Conservation (phyloP, 768 basidiomycete genomes). For the Amanita exitialis region DNA sequence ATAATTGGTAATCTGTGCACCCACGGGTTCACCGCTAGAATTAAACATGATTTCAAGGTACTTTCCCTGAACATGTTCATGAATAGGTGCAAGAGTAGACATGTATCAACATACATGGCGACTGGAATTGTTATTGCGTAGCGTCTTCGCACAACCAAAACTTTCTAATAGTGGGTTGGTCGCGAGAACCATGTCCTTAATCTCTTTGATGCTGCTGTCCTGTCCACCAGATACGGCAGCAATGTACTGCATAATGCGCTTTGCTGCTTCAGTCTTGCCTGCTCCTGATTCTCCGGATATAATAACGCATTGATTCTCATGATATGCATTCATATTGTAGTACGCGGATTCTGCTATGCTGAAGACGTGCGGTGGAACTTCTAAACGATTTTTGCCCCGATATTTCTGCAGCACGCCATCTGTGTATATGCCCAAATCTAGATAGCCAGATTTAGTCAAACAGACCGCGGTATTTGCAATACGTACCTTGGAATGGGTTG, state of each 20-base stretch:
- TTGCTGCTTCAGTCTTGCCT: conserved; percentile 98
- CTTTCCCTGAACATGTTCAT: conserved; percentile 61
- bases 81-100: conserved; percentile 9
- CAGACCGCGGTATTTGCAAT: background rate
- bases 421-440: conserved; percentile 97
- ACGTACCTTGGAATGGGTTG: conserved; percentile 88
- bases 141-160: conserved; percentile 97
- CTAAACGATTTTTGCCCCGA: conserved; percentile 94
- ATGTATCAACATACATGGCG: conserved; percentile 65
- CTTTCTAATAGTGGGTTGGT: conserved; percentile 96
- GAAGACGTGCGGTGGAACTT: conserved; percentile 97
- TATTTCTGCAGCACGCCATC: conserved; percentile 79
- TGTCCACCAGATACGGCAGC: conserved; percentile 89
- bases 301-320: conserved; percentile 99
- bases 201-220: conserved; percentile 89
- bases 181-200: conserved; percentile 99
- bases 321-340: conserved; percentile 99
- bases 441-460: background rate
- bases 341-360: conserved; percentile 94
- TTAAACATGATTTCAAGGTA: conserved; percentile 99
- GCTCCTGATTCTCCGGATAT: conserved; percentile 99
- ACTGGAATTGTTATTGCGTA: conserved; percentile 98
- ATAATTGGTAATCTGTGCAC: conserved; percentile 98
- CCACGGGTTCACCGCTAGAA: conserved; percentile 81
- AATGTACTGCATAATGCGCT: conserved; percentile 99